phyloP scores from a whole-genome alignment of 1,139 yeast genomes.

The Saccharomyces hybrid region DNA sequence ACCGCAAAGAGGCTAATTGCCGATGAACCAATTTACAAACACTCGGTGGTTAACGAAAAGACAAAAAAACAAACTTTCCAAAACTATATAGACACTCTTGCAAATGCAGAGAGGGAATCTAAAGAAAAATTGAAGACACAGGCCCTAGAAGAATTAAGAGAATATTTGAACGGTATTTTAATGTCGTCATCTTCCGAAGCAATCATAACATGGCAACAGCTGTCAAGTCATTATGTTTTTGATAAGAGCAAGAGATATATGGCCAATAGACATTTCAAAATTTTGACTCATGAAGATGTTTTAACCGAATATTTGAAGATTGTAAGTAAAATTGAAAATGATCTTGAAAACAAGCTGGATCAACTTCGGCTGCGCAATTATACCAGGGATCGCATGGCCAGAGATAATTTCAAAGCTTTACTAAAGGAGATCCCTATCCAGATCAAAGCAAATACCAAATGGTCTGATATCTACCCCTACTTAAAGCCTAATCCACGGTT shows the following conservation, averaged over 20 bases:
- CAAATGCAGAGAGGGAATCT: conserved; percentile 35
- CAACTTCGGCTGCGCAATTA: conserved; percentile 38
- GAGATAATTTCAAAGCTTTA: conserved; percentile 49
- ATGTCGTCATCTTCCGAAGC: conserved; percentile 4
- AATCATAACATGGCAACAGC: conserved; percentile 20
- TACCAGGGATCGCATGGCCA: conserved; percentile 54
- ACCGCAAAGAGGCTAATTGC: conserved; percentile 44
- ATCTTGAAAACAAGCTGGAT: conserved; percentile 29
- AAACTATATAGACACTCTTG: conserved; percentile 41
- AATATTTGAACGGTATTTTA: conserved; percentile 36
- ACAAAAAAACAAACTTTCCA: conserved; percentile 47
- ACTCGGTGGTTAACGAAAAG: conserved; percentile 52
- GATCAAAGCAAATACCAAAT: conserved; percentile 48
- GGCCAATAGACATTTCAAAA: conserved; percentile 50
- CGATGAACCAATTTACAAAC: conserved; percentile 62
- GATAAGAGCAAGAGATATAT: conserved; percentile 52
- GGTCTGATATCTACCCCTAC: conserved; percentile 48
- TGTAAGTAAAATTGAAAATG: conserved; percentile 32
- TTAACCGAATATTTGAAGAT: conserved; percentile 43
- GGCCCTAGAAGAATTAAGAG: conserved; percentile 48
- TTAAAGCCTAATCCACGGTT: conserved; percentile 56
- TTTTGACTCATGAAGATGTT: conserved; percentile 52
- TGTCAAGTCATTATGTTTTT: conserved; percentile 29
- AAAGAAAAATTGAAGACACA: conserved; percentile 36
- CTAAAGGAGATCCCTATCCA: conserved; percentile 34